Conservation (phyloP, 2,329 filamentous ascomycete genomes). For the Fusarium sp. region DNA sequence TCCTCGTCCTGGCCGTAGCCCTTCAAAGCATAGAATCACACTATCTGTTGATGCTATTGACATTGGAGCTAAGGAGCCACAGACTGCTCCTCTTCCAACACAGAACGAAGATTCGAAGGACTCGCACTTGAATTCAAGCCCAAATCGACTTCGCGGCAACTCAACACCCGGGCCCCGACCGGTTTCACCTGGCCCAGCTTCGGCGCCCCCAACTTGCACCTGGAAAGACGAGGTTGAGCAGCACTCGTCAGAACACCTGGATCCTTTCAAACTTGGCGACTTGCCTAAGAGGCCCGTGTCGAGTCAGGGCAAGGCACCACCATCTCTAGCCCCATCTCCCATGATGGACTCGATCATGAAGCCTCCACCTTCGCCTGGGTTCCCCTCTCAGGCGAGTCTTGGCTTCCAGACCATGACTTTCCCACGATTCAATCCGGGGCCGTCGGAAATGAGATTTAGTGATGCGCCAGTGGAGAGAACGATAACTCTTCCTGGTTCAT, state of each 20-base stretch:
- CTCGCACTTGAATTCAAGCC: slow-evolving; percentile 52
- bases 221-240: slow-evolving; percentile 63
- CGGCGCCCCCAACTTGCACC: slow-evolving; percentile 70
- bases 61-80: slow-evolving; percentile 62
- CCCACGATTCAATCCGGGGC: slow-evolving; percentile 35
- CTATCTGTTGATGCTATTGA: slow-evolving; percentile 69
- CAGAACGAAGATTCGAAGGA: slow-evolving; percentile 59
- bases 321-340: slow-evolving; percentile 19
- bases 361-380: slow-evolving; percentile 58
- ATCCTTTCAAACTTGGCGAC: slow-evolving; percentile 35
- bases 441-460: slow-evolving; percentile 23
- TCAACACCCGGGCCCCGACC: slow-evolving; percentile 62
- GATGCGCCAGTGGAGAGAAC: slow-evolving; percentile 46
- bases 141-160: slow-evolving; percentile 60
- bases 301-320: slow-evolving; percentile 36
- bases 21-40: slow-evolving; percentile 68
- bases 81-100: slow-evolving; percentile 68
- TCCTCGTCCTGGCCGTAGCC: slow-evolving; percentile 62
- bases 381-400: slow-evolving; percentile 52
- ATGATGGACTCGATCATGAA: slow-evolving; percentile 44
- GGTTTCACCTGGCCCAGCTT: slow-evolving; percentile 71
- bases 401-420: slow-evolving; percentile 54
- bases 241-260: slow-evolving; percentile 38
- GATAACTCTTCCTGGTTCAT: slow-evolving; percentile 48
- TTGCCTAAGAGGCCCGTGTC: slow-evolving; percentile 51